Base-by-base conservation (phyloP, 495 filamentous ascomycete genomes). In the Recurvomyces mirabilis region DNA sequence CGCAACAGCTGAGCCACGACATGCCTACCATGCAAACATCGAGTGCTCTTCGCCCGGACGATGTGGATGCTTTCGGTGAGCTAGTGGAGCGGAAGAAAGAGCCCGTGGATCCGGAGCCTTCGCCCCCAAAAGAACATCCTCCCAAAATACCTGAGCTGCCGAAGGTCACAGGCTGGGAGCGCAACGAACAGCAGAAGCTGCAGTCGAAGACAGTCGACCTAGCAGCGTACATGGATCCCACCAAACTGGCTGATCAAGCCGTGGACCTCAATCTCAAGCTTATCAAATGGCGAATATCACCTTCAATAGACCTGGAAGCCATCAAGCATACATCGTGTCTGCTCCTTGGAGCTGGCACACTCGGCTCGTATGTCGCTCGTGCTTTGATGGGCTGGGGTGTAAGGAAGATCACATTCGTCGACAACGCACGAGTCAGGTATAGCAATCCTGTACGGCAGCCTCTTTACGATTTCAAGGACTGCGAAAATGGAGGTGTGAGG, bases 391-490 rank as follows among this genome's bases (percentile, higher is more conserved):
- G 86, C 15, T 98, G 91, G 91, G 91, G 91, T 17, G 88, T 94
- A n/a, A 77, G 80, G 38, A 88, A 87, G 59, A 93, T 98, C 52
- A 95, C 89, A 1, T 94, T 98, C 61, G 74, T 98, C 36, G 91
- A 98, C 59, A 93, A 91, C 53, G 89, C 81, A n/a, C 77, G 69
- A 1, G 86, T 98, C 31, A 93, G 86, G 20, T 96, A 88, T 59
- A 95, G 89, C n/a, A 98, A 98, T 54, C 91, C 91, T 1, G 91
- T 96, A 31, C 77, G 91, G 34, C 91, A 98, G 58, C 89, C 91
- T 1, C 68, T 98, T 12, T 98, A 89, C 61, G 75, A 79, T 36
- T 94, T 91, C 55, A 69, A 80, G 32, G 93, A 98, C 60, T 95
- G 91, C 58, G 67, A 91, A 29, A 69, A 81, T 19, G 91, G 91